phyloP scores from a whole-genome alignment of 2,329 filamentous ascomycete species.

The Cytospora chrysosperma region DNA sequence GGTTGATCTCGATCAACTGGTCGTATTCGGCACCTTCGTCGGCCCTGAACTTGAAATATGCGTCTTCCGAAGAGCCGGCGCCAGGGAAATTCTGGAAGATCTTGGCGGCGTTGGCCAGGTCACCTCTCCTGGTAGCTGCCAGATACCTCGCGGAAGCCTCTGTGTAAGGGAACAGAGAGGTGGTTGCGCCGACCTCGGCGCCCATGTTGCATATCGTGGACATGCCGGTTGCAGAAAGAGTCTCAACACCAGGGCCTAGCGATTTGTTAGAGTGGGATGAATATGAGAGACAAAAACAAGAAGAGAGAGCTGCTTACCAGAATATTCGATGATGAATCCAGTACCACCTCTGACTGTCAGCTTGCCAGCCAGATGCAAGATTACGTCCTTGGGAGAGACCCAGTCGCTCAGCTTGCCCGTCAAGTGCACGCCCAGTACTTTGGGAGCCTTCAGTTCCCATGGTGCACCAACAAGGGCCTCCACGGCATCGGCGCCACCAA shows the following conservation, averaged over 20 bases:
- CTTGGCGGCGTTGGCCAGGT: slow-evolving; percentile 67
- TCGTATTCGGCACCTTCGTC: slow-evolving; percentile 86
- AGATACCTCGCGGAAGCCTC: slow-evolving; percentile 82
- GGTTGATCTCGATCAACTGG: slow-evolving; percentile 83
- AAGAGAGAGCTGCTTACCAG: slow-evolving; percentile 42
- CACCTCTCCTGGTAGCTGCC: slow-evolving; percentile 72
- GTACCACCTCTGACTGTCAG: slow-evolving; percentile 93
- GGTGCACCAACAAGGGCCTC: slow-evolving; percentile 94
- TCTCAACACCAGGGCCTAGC: slow-evolving; percentile 73
- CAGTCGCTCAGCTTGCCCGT: slow-evolving; percentile 83
- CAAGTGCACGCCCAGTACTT: slow-evolving; percentile 81
- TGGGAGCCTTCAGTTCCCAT: slow-evolving; percentile 96
- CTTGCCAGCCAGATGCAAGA: slow-evolving; percentile 82
- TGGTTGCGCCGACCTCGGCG: slow-evolving; percentile 90
- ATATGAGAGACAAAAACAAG: neutral
- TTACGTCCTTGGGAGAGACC: slow-evolving; percentile 94
- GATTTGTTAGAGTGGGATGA: neutral
- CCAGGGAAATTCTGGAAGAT: slow-evolving; percentile 56
- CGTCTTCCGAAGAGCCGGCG: slow-evolving; percentile 44
- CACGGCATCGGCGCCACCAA: slow-evolving; percentile 94
- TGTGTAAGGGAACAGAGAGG: slow-evolving; percentile 92
- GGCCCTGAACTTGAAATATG: slow-evolving; percentile 66
- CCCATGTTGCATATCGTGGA: slow-evolving; percentile 88
- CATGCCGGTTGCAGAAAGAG: slow-evolving; percentile 90
- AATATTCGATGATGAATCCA: slow-evolving; percentile 92